A percentile compares a stretch with the other conserved stretches of the same genome.
Conservation (phyloP, 805 yeast genomes). For the Gaillardinia entomophila region DNA sequence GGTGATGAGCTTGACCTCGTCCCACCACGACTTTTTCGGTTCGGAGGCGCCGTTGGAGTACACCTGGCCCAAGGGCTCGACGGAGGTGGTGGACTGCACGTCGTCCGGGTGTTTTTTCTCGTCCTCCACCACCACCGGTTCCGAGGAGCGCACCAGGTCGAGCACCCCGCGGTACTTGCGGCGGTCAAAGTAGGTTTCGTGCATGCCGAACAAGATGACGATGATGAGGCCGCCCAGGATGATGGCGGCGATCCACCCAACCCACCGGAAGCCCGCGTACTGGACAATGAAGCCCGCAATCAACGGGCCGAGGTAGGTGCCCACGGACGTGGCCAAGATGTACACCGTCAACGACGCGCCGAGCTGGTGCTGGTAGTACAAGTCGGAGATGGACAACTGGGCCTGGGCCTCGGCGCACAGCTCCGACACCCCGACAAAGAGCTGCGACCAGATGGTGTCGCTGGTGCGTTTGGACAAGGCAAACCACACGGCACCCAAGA, state of each 20-base stretch:
- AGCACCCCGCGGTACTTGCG: conserved; percentile 12
- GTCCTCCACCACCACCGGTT: conserved; percentile 1
- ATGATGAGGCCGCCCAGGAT: conserved; percentile 45
- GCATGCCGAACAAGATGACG: conserved; percentile 54
- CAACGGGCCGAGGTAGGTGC: conserved; percentile 75
- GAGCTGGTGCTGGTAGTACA: conserved; percentile 72
- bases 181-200: conserved; percentile 62
- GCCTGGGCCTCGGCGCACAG: conserved; percentile 72
- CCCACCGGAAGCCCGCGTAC: conserved; percentile 68
- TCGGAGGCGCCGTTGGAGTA: conserved; percentile 34
- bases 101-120: conserved; percentile 5
- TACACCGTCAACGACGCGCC: conserved; percentile 69
- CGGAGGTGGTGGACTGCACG: conserved; percentile 10
- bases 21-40: conserved; percentile 35
- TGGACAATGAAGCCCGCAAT: conserved; percentile 69
- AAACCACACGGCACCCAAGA: conserved; percentile 68
- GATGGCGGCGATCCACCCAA: conserved; percentile 63
- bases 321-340: conserved; percentile 68
- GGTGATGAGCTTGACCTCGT: conserved; percentile 45
- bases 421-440: conserved; percentile 76
- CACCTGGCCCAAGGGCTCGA: conserved; percentile 3
- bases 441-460: conserved; percentile 72
- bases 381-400: conserved; percentile 63
- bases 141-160: conserved; percentile 3
- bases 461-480: conserved; percentile 46